Percentiles rank a stretch among this genome's conserved stretches.
Evolutionary conservation across 2,329 filamentous ascomycete genomes (phyloP).

Genomic region (Celoporthe dispersa): DNA sequence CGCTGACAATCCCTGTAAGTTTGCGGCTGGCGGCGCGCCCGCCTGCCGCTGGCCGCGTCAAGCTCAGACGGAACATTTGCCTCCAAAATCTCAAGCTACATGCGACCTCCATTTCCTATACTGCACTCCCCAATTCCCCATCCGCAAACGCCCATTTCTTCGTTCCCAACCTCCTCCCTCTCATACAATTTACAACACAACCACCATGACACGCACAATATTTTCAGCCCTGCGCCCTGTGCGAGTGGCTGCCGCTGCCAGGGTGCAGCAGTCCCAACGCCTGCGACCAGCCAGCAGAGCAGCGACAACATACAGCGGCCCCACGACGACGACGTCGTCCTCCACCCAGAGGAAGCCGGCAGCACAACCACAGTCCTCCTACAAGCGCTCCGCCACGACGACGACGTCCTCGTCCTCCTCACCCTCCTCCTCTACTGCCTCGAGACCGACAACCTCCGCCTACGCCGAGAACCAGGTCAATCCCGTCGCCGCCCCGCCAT

Average conservation of each 20-base stretch:
- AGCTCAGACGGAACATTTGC: neutral
- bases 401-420: constrained; percentile 4
- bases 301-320: constrained; percentile 20
- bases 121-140: constrained; percentile 4
- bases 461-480: constrained; percentile 25
- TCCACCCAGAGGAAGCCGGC: constrained; percentile 9
- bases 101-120: neutral
- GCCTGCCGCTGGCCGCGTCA: neutral
- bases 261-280: constrained; percentile 7
- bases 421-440: constrained; percentile 1
- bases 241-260: neutral
- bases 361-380: constrained; percentile 12
- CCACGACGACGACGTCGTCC: constrained; percentile 16
- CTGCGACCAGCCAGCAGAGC: constrained; percentile 10
- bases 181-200: neutral
- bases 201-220: constrained; percentile 26
- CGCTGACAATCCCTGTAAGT: neutral
- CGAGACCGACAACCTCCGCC: constrained; percentile 23
- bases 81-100: neutral
- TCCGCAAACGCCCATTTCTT: neutral
- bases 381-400: constrained; percentile 25
- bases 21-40: too few relatives aligned
- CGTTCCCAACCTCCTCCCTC: neutral
- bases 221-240: constrained; percentile 26
- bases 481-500: constrained; percentile 21